Base-by-base conservation (phyloP, 805 yeast species). In the Dipodascopsis tothii region DNA sequence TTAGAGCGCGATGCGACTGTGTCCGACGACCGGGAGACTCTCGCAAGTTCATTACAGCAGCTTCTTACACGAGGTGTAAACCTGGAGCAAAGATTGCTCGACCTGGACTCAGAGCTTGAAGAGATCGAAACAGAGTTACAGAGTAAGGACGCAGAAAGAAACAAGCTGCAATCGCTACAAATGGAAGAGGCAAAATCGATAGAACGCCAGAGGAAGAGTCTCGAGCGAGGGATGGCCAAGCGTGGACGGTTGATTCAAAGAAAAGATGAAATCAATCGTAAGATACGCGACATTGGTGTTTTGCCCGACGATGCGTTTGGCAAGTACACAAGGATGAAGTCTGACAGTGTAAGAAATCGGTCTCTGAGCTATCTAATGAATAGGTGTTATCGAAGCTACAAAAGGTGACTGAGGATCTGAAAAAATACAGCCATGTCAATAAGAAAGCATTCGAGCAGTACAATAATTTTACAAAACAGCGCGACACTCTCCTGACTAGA, bases 371-470 rank as follows among this genome's bases (percentile, higher is more conserved):
- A 9, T 9, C 9, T 14, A 25, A 25, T 25, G 14, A 9, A 25
- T 25, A 25, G 30, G 30, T 25, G 9, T 25, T 25, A 14, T 9
- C 9, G 11, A 25, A 71, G 41, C 68, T 86, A 47, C 78, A 75
- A 40, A 63, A 63, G 21, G 73, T 77, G 4, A 76, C 79, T 34
- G 74, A 73, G 28, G 74, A 73, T 22, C 65, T 90, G 33, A 73
- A 76, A 35, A 71, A 75, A 53, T 81, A 75, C 60, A 74, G 76
- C 20, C 94, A 86, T 60, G 83, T 92, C 39, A 90, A 90, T 65
- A 83, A 82, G 60, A 84, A 86, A 57, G 96, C 97, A 0, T 68
- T 83, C 52, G 96, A 88, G 55, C 95, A 88, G 58, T 84, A 73
- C 58, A 65, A 71, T 39, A 78, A 76, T 33, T 87, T 86, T 59